phyloP scores from a whole-genome alignment of 768 basidiomycete species.

The Filobasidium wieringae region DNA sequence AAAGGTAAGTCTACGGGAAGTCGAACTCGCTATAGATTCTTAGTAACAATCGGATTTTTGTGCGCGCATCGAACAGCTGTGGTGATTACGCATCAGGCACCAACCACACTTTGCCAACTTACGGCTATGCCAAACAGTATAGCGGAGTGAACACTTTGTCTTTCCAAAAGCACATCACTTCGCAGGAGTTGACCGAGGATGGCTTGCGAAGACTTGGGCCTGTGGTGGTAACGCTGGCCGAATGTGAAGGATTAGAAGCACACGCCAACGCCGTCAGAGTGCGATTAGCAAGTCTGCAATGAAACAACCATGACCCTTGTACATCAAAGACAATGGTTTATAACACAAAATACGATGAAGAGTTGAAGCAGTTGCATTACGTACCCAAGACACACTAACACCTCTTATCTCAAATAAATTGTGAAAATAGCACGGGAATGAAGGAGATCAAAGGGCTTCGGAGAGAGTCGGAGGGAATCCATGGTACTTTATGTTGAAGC shows the following conservation, averaged over 20 bases:
- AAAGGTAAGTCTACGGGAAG: slow-evolving; percentile 56
- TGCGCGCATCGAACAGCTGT: slow-evolving; percentile 48
- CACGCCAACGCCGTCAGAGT: slow-evolving; percentile 94
- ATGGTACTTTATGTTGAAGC: no score
- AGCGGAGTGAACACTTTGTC: slow-evolving; percentile 93
- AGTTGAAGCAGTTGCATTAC: no score
- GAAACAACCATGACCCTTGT: no score
- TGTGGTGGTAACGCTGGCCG: slow-evolving; percentile 73
- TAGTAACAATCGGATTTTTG: no score
- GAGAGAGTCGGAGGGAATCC: no score
- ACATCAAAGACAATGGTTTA: no score
- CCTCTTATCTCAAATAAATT: no score
- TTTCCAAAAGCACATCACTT: slow-evolving; percentile 98
- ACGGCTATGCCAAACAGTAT: slow-evolving; percentile 90
- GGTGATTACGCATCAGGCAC: slow-evolving; percentile 99
- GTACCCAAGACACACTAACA: no score
- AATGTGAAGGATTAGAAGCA: slow-evolving; percentile 86
- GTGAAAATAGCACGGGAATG: no score
- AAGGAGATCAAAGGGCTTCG: no score
- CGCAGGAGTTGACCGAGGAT: slow-evolving; percentile 71
- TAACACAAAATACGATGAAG: no score
- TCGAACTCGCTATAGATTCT: not conserved
- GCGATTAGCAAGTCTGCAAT: slow-evolving; percentile 44
- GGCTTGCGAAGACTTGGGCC: slow-evolving; percentile 75
- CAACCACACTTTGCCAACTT: slow-evolving; percentile 86